Percentiles rank a stretch among this genome's conserved stretches.
Evolutionary conservation across 2,329 filamentous ascomycete genomes (phyloP).

Genomic region (Aspergillus hortae): DNA sequence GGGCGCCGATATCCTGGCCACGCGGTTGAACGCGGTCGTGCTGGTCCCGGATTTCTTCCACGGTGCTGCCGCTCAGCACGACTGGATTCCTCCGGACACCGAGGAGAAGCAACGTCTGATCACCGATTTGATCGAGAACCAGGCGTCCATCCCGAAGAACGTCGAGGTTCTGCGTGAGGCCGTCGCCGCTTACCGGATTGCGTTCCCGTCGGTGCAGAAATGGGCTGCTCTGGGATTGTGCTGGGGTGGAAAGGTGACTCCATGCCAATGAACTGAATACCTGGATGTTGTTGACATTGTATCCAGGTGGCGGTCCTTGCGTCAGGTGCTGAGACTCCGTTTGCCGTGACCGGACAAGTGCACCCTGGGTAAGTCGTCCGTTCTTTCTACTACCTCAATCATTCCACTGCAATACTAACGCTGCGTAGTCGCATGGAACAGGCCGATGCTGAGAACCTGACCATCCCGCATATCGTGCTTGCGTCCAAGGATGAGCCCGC

Average conservation of each 20-base stretch:
- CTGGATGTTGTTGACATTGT: neutral
- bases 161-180: slow-evolving; percentile 30
- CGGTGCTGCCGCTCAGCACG: slow-evolving; percentile 38
- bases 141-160: slow-evolving; percentile 28
- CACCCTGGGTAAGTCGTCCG: slow-evolving; percentile 29
- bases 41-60: slow-evolving; percentile 43
- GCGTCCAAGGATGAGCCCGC: slow-evolving; percentile 63
- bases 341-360: slow-evolving; percentile 39
- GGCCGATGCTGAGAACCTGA: slow-evolving; percentile 58
- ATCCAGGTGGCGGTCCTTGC: slow-evolving; percentile 32
- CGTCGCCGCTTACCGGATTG: slow-evolving; percentile 47
- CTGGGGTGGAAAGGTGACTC: slow-evolving; percentile 65
- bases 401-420: slow-evolving; percentile 6
- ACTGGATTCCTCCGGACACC: slow-evolving; percentile 60
- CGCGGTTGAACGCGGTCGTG: slow-evolving; percentile 37
- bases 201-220: slow-evolving; percentile 54
- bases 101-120: slow-evolving; percentile 61
- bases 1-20: slow-evolving; percentile 57
- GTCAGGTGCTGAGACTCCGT: slow-evolving; percentile 53
- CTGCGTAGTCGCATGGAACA: slow-evolving; percentile 43
- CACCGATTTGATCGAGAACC: slow-evolving; percentile 54
- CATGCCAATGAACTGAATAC: no score
- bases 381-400: slow-evolving; percentile 2
- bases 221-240: slow-evolving; percentile 65
- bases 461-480: slow-evolving; percentile 59